Evolutionary conservation across 2,329 filamentous ascomycete genomes (phyloP).

Genomic region (Calonectria pauciramosa): DNA sequence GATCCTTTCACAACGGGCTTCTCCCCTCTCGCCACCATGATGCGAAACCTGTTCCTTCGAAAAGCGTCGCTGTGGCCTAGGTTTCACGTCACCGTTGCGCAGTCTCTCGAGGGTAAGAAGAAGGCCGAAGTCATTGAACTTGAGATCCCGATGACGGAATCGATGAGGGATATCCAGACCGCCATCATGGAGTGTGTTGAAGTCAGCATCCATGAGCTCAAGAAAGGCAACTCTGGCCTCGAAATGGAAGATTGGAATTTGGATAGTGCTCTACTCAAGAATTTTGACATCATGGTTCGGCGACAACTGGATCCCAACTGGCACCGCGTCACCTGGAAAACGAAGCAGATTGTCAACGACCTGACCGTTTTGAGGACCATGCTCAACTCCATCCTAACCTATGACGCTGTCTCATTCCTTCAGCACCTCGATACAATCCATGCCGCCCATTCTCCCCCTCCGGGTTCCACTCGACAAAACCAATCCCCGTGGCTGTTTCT

Average conservation of each 20-base stretch:
- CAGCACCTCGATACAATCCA: constrained; percentile 95
- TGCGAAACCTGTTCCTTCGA: constrained; percentile 89
- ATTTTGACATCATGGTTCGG: constrained; percentile 90
- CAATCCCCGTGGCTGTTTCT: constrained; percentile 97
- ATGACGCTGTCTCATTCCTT: constrained; percentile 92
- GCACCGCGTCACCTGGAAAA: constrained; percentile 96
- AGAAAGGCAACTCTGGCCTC: constrained; percentile 88
- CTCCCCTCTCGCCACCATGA: constrained; percentile 87
- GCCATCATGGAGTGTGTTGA: constrained; percentile 97
- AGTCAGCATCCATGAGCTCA: constrained; percentile 92
- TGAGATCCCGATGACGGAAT: constrained; percentile 94
- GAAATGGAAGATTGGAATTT: constrained; percentile 98
- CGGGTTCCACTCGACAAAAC: constrained; percentile 87
- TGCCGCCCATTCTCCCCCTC: constrained; percentile 88
- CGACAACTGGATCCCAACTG: constrained; percentile 95
- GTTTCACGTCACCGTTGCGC: constrained; percentile 91
- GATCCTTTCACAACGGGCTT: constrained; percentile 93
- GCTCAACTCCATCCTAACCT: constrained; percentile 84
- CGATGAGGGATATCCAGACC: constrained; percentile 93
- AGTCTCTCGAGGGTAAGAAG: constrained; percentile 89
- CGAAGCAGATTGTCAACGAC: constrained; percentile 93
- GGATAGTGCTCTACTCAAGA: constrained; percentile 91
- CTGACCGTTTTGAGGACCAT: constrained; percentile 86
- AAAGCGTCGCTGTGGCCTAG: constrained; percentile 93
- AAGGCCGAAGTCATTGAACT: constrained; percentile 98